A percentile compares a stretch with the other conserved stretches of the same genome.
These are phyloP conservation scores for Nicotiana attenuata DNA, from an alignment of 257 asterid species.

Conservation along the genomic window DNA sequence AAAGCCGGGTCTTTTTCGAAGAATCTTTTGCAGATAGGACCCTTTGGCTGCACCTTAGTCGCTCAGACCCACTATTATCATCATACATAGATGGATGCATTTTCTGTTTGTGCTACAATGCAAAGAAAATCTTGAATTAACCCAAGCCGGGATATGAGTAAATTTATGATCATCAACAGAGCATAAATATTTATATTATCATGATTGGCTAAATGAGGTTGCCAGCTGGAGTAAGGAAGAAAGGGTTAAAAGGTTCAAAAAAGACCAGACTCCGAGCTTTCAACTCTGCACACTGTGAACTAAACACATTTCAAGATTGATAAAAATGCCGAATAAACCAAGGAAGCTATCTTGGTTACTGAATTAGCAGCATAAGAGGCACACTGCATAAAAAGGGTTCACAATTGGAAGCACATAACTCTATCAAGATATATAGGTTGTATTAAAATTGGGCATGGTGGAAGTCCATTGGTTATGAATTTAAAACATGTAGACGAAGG, in stretches of 20 bases:
- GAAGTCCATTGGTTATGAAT: neutral
- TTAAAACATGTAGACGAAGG: neutral
- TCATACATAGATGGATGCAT: slow-evolving; percentile 86
- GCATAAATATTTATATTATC: neutral
- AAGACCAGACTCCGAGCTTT: neutral
- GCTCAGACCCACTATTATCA: slow-evolving; percentile 40
- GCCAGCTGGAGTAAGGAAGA: slow-evolving; percentile 1
- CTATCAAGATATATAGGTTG: neutral
- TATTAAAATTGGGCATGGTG: neutral
- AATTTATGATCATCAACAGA: slow-evolving; percentile 6
- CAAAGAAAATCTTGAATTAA: slow-evolving; percentile 20
- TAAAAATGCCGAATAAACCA: neutral
- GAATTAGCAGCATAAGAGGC: neutral
- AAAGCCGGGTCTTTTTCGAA: slow-evolving; percentile 22
- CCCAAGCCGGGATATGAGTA: neutral
- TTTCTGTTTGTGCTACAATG: slow-evolving; percentile 68
- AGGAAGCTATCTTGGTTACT: neutral
- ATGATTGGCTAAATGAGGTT: neutral
- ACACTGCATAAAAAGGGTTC: neutral
- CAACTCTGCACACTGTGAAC: neutral
- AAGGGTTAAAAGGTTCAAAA: neutral
- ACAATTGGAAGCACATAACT: neutral
- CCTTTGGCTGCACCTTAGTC: slow-evolving; percentile 69
- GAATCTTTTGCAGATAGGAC: slow-evolving; percentile 49
- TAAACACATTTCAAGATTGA: neutral